A percentile compares a stretch with the other conserved stretches of the same genome.
Conservation (phyloP, 805 yeast species). For the Spencermartinsiella europaea region DNA sequence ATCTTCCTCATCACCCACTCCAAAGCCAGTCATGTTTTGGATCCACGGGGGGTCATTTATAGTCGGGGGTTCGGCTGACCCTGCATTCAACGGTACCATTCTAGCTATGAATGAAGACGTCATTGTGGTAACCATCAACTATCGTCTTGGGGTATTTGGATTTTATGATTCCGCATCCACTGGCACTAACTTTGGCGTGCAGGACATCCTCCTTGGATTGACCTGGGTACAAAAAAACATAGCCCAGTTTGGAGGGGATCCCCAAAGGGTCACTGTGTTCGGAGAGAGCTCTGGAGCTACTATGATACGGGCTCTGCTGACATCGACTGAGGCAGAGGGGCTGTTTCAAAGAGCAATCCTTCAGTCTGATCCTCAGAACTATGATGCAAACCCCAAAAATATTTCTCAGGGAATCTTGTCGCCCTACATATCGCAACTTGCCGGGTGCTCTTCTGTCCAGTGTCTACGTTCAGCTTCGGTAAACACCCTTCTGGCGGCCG, state of each 20-base stretch:
- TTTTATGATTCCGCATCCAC: constrained; percentile 29
- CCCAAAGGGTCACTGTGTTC: constrained; percentile 32
- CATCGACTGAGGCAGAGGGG: constrained; percentile 14
- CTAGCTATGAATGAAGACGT: constrained; percentile 21
- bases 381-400: constrained; percentile 6
- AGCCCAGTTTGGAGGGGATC: constrained; percentile 35
- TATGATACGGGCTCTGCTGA: constrained; percentile 19
- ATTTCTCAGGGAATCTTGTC: constrained; percentile 10
- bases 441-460: constrained; percentile 8
- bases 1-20: neutral
- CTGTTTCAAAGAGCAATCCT: constrained; percentile 21
- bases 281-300: constrained; percentile 39
- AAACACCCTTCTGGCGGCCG: constrained; percentile 10
- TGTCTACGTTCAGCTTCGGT: constrained; percentile 13
- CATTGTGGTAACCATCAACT: constrained; percentile 31
- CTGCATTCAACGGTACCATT: constrained; percentile 23
- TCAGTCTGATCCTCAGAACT: constrained; percentile 24
- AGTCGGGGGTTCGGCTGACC: constrained; percentile 31
- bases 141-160: constrained; percentile 36
- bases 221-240: constrained; percentile 36
- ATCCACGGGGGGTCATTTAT: constrained; percentile 36
- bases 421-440: constrained; percentile 3
- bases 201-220: constrained; percentile 34
- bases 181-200: constrained; percentile 32
- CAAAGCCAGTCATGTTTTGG: constrained; percentile 30